Conservation (phyloP, 176 grass and related monocot genomes). For the Juncus effusus region DNA sequence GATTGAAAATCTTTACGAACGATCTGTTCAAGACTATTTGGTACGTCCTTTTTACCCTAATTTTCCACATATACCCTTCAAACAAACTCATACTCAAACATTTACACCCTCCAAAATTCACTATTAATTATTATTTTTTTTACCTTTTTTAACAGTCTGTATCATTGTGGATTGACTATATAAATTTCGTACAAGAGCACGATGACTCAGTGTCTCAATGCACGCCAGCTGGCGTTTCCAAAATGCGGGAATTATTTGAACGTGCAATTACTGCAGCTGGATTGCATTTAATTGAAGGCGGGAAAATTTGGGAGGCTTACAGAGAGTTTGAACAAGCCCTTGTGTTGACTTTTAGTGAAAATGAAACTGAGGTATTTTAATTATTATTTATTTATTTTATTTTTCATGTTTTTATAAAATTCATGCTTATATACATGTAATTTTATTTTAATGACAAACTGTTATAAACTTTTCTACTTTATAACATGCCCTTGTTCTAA, state of each 20-base stretch:
- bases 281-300: slow-evolving; percentile 64
- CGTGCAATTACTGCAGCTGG: slow-evolving; percentile 75
- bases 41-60: slow-evolving; percentile 35
- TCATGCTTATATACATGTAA: background rate
- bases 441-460: too few species aligned
- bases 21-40: slow-evolving; percentile 90
- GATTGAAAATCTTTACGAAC: slow-evolving; percentile 81
- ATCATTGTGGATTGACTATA: slow-evolving; percentile 74
- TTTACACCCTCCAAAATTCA: background rate
- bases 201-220: slow-evolving; percentile 62
- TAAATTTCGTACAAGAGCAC: slow-evolving; percentile 77
- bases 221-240: slow-evolving; percentile 55
- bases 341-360: slow-evolving; percentile 53
- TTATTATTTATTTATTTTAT: background rate
- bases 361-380: slow-evolving; percentile 36
- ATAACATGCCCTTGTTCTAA: slow-evolving; percentile 68
- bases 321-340: slow-evolving; percentile 93
- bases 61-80: background rate
- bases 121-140: slow-evolving; percentile 16
- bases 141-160: slow-evolving; percentile 59
- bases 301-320: slow-evolving; percentile 83
- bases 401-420: background rate
- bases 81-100: background rate
- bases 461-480: too few species aligned
- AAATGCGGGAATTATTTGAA: slow-evolving; percentile 90